Evolutionary conservation across 805 yeast species (phyloP), one percentile per base, ranked within the genome.

Genomic region (Metschnikowia sp.): DNA sequence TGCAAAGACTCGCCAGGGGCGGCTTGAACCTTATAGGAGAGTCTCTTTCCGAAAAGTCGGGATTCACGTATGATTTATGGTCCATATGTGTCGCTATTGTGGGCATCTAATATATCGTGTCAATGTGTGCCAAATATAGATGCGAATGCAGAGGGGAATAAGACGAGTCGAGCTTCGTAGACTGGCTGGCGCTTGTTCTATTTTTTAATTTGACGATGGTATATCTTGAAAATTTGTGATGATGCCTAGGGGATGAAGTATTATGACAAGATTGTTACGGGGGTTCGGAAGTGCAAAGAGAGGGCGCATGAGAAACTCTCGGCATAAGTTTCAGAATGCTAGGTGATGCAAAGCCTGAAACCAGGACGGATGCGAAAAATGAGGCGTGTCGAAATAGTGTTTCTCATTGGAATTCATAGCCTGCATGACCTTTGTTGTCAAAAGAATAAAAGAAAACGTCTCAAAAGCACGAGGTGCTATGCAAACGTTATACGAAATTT

Each of bases 1-100:
- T 48, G 35, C 36, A 37, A 32, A 44, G 42, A 12, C 42, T 11
- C 13, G 47, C 15, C 19, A 40, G 40, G 33, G 56, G 47, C 35
- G 56, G 45, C 39, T 49, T 38, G 36, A 44, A 45, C 8, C 32
- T 43, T 26, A 40, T 44, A 32, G 50, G 45, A 15, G 43, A 39
- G n/a, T 44, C 33, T 30, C 45, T 32, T 26, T 45, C 42, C 44
- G 39, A 18, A 10, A 3, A 36, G 2, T 15, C 40, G 39, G 42
- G 47, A 13, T 37, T 40, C 30, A 19, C 34, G 33, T 40, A 37
- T 28, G 45, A 4, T 31, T 44, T 38, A 9, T 44, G 44, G 19
- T 48, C 50, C 53, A 49, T 45, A 19, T 36, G 41, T 8, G 42
- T 18, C 26, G 45, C 47, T 36, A 43, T 22, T 32, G 36, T 34